A percentile compares a stretch with the other conserved stretches of the same genome.
phyloP scores from a whole-genome alignment of 2,329 filamentous ascomycete species.

The Phialophora chinensis region DNA sequence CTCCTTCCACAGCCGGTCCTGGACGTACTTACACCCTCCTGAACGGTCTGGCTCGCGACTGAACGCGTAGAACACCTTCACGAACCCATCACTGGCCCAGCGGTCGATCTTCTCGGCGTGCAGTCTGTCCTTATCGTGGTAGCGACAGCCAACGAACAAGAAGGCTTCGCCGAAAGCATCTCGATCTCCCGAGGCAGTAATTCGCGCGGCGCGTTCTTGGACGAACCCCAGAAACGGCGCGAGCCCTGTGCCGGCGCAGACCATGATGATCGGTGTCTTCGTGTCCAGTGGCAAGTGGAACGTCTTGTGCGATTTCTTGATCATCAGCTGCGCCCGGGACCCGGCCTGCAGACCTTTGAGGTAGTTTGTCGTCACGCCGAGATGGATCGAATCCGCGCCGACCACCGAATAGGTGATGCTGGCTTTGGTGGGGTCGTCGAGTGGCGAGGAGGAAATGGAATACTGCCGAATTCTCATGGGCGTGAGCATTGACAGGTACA shows the following conservation, averaged over 20 bases:
- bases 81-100: slow-evolving; percentile 69
- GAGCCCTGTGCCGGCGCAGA: slow-evolving; percentile 57
- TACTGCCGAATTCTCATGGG: slow-evolving; percentile 81
- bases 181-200: slow-evolving; percentile 31
- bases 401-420: slow-evolving; percentile 74
- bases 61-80: slow-evolving; percentile 67
- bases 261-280: slow-evolving; percentile 49
- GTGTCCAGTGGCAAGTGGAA: slow-evolving; percentile 47
- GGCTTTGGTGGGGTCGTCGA: slow-evolving; percentile 61
- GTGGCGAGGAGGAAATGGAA: slow-evolving; percentile 76
- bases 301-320: slow-evolving; percentile 46
- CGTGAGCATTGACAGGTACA: slow-evolving; percentile 74
- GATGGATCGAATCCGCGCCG: slow-evolving; percentile 53
- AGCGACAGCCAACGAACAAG: slow-evolving; percentile 48
- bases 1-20: slow-evolving; percentile 59
- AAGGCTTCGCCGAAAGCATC: slow-evolving; percentile 44
- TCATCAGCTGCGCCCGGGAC: slow-evolving; percentile 44
- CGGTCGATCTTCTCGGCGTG: slow-evolving; percentile 45
- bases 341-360: slow-evolving; percentile 54
- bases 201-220: slow-evolving; percentile 61
- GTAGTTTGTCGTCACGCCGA: slow-evolving; percentile 68
- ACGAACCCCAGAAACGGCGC: slow-evolving; percentile 69
- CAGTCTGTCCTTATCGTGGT: slow-evolving; percentile 46
- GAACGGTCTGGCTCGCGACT: slow-evolving; percentile 53
- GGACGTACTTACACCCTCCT: slow-evolving; percentile 60